Evolutionary conservation across 2,329 filamentous ascomycete species (phyloP), one percentile per base, ranked within the genome.

Genomic region (Aspergillus aculeatus): DNA sequence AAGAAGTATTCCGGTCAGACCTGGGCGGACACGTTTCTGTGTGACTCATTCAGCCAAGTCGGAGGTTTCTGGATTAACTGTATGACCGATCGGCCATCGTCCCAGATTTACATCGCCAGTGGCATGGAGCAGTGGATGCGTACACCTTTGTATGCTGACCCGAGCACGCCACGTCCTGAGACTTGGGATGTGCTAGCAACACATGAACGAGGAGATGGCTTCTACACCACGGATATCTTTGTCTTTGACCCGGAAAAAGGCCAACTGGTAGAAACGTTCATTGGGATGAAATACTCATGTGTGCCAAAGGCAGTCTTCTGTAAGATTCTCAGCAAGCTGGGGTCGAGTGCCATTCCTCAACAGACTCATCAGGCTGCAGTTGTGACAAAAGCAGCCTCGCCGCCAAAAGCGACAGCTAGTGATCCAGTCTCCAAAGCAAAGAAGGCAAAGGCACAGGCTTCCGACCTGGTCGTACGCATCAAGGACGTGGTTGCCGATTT

Each of bases 41-140:
- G 61, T 1, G 75, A 76, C 52, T 63, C 63, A 0, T 76, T 75
- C 55, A 66, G 68, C 48, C 75, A 77, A 53, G 68, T 76, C 2
- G 73, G 71, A 6, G 75, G 77, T 0, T 71, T 79, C 5, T 73
- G 72, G 56, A 71, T 73, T 2, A 78, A 79, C 54, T 75, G 69
- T 35, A 71, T 77, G 71, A 71, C 68, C 0, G 69, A 75, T 24
- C 55, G 60, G 1, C 3, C 56, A 0, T 16, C 61, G 3, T 50
- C 57, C 0, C 67, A 74, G 2, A 71, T 77, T 47, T 77, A 65
- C 23, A 67, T 77, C 21, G 69, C 71, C 1, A 71, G 60, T 32
- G 72, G 69, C 0, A 64, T 73, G 35, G 71, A 76, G 50, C 58
- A 62, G 29, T 68, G 62, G 63, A 71, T 73, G 60, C 66, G 71